phyloP scores from a whole-genome alignment of 768 basidiomycete species.

The Paxillus rubicundulus region DNA sequence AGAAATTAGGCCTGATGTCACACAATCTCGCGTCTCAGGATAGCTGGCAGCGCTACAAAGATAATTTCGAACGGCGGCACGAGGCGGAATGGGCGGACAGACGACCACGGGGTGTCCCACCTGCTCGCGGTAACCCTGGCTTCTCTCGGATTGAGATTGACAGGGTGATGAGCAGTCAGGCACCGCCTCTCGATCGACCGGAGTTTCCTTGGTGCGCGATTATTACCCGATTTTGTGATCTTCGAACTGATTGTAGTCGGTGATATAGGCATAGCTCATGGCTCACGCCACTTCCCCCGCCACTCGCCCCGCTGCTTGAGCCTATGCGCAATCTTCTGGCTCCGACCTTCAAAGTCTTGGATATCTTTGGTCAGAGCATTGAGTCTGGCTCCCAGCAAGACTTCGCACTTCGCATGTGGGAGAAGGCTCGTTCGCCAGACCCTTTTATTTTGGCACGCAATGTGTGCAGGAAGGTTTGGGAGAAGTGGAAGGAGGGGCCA shows the following conservation, averaged over 20 bases:
- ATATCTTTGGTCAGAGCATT: conserved; percentile 51
- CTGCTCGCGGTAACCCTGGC: neutral
- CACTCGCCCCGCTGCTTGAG: conserved; percentile 50
- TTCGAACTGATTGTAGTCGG: neutral
- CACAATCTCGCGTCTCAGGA: conserved; percentile 50
- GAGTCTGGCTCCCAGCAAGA: conserved; percentile 55
- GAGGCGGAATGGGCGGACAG: conserved; percentile 40
- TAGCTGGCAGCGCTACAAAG: conserved; percentile 37
- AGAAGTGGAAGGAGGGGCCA: conserved; percentile 32
- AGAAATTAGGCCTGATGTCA: conserved; percentile 61
- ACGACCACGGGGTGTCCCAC: conserved; percentile 12
- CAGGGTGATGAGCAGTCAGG: conserved; percentile 27
- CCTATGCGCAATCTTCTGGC: conserved; percentile 53
- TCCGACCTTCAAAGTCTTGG: conserved; percentile 53
- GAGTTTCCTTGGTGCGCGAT: conserved; percentile 39
- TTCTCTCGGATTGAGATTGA: conserved; percentile 24
- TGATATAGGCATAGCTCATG: conserved; percentile 46
- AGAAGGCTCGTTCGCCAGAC: conserved; percentile 61
- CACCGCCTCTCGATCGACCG: conserved; percentile 19
- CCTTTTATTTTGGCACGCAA: conserved; percentile 47
- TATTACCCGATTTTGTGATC: conserved; percentile 14
- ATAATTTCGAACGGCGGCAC: conserved; percentile 52
- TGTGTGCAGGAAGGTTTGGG: conserved; percentile 40
- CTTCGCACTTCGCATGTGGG: conserved; percentile 57
- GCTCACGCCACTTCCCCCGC: conserved; percentile 57